phyloP scores from a whole-genome alignment of 2,329 filamentous ascomycete genomes.

The Gaeumannomyces tritici region DNA sequence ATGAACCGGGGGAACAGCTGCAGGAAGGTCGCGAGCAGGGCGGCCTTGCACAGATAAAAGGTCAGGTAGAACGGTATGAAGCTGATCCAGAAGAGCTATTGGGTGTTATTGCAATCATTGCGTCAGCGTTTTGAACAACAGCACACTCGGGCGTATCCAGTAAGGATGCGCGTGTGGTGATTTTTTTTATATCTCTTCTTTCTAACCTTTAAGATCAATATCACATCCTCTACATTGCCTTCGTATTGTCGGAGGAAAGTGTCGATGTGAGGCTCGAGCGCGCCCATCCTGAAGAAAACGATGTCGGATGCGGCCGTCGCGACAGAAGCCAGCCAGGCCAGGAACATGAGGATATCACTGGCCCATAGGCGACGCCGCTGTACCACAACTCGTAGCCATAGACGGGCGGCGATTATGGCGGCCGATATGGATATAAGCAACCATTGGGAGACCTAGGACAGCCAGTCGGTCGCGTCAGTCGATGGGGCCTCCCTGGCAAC shows the following conservation, averaged over 20 bases:
- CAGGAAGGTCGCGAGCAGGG: not conserved
- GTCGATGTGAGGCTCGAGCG: not conserved
- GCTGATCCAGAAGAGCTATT: not conserved
- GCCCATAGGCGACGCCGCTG: not conserved
- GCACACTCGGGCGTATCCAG: not conserved
- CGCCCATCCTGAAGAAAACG: not conserved
- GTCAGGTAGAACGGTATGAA: not conserved
- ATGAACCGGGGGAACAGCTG: not conserved
- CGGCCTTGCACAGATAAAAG: not conserved
- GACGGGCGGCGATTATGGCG: not conserved
- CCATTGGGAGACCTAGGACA: not conserved
- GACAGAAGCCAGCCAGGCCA: not conserved
- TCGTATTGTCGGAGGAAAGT: not conserved
- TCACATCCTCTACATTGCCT: not conserved
- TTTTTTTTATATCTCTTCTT: not conserved
- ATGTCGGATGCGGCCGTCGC: not conserved
- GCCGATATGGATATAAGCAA: not conserved
- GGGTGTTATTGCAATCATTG: not conserved
- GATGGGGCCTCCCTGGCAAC: not conserved
- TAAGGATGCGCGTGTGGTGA: too few relatives aligned
- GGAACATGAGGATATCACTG: not conserved
- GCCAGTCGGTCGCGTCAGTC: not conserved
- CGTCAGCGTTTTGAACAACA: not conserved
- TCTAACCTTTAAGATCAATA: not conserved
- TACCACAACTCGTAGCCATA: not conserved